Conservation (phyloP, 495 filamentous ascomycete genomes). For the Friedmanniomyces endolithicus region DNA sequence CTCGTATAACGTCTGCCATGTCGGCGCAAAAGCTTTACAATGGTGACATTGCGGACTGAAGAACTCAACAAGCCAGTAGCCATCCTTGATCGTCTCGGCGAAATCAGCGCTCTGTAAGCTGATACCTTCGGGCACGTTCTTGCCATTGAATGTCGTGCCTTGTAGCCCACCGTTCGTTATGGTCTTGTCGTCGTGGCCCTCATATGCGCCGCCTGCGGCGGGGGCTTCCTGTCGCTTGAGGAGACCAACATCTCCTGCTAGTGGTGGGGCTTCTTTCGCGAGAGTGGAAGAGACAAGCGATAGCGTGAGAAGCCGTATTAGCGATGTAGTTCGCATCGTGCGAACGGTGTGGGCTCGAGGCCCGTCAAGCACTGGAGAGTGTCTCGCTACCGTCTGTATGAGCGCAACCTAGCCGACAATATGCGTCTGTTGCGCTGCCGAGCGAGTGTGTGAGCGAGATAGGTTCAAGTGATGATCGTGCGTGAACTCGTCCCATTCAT, state of each 20-base stretch:
- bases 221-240: conserved; percentile 1
- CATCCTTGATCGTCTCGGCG: conserved; percentile 46
- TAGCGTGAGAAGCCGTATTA: conserved; percentile 2
- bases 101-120: conserved; percentile 47
- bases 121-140: conserved; percentile 61
- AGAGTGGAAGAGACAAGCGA: conserved; percentile 3
- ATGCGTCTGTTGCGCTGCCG: too few species aligned
- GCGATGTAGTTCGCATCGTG: conserved; percentile 5
- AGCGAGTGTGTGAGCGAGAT: too few species aligned
- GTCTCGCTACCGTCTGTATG: not conserved
- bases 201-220: not conserved
- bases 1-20: conserved; percentile 87
- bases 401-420: too few species aligned
- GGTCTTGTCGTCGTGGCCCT: conserved; percentile 6
- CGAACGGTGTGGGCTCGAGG: conserved; percentile 1
- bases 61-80: conserved; percentile 65
- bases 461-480: too few species aligned
- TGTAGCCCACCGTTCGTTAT: conserved; percentile 5
- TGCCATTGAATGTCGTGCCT: conserved; percentile 63
- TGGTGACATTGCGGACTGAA: conserved; percentile 70
- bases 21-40: conserved; percentile 68
- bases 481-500: too few species aligned
- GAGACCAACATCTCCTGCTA: not conserved
- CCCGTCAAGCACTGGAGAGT: not conserved
- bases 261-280: not conserved